phyloP scores from a whole-genome alignment of 208 protist genomes.

The Leishmania amazonensis region DNA sequence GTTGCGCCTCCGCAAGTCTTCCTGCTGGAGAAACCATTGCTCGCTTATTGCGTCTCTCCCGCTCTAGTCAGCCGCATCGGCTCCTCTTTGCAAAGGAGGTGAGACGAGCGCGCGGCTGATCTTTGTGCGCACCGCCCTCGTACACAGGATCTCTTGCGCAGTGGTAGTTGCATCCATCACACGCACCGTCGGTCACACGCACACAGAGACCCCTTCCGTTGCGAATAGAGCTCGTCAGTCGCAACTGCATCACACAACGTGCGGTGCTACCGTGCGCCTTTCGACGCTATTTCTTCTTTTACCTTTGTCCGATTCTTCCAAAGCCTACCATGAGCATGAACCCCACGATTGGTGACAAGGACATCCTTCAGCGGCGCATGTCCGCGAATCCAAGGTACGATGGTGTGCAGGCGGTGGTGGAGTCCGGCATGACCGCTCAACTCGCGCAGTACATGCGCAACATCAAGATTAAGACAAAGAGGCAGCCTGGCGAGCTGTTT shows the following conservation, averaged over 20 bases:
- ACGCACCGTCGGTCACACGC: background rate
- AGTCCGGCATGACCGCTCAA: constrained; percentile 81
- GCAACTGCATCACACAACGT: background rate
- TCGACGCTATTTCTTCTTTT: background rate
- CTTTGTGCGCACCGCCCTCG: background rate
- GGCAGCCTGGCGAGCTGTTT: constrained; percentile 79
- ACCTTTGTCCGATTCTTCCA: background rate
- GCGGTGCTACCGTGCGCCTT: no score
- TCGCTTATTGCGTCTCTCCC: background rate
- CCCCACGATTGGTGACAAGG: constrained; percentile 70
- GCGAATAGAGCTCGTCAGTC: background rate
- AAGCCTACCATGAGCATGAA: constrained; percentile 51
- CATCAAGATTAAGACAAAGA: constrained; percentile 40
- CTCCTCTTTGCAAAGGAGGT: background rate
- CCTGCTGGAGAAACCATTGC: background rate
- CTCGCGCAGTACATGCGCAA: constrained; percentile 67
- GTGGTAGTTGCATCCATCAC: background rate
- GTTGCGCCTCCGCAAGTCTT: background rate
- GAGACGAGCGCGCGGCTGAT: background rate
- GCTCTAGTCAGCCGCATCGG: background rate
- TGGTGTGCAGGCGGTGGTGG: constrained; percentile 72
- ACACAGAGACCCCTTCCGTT: background rate
- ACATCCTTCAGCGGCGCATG: constrained; percentile 54
- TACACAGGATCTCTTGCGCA: background rate
- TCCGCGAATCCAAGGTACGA: constrained; percentile 61